Base-by-base conservation (phyloP, 192 early-diverging fungal species). In the Coemansia interrupta region DNA sequence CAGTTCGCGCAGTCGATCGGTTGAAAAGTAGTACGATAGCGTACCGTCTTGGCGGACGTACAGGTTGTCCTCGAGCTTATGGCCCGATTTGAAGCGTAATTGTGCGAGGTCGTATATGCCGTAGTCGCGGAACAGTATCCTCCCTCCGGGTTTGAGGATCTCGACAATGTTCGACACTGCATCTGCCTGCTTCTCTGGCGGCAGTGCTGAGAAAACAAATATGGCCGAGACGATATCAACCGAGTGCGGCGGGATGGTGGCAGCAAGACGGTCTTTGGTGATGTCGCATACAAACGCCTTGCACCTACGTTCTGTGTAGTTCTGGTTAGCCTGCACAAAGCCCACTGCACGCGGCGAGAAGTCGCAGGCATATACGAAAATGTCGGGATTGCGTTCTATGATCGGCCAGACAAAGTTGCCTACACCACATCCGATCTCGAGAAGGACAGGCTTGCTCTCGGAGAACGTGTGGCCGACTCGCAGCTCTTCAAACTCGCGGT, bases 11-110 rank as follows among this genome's bases (percentile, higher is more conserved):
- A 90, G 66, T 38, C 86, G 75, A 29, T 87, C 83, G 0, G 64
- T 56, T 0, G 87, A 86, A 69, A 97, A 98, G 67, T 97, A 98
- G 63, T 95, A 96, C 0, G 94, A 92, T 42, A 92, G 73, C 0
- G 96, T 98, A 11, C 94, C 92, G 76, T 97, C 96, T 26, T 97
- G 95, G 22, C 97, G 89, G 41, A 95, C 89, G 78, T 99, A 99
- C 75, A 97, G 87, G 78, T 97, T 96, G 26, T 94, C 89, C 8
- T 91, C 87, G 8, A 99, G 72, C 68, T 95, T 82, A 23, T 94
- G 83, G 39, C 89, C 90, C 17, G 88, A 79, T 68, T 98, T 99
- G 73, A 99, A 95, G 44, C 96, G 86, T 48, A 99, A 76, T 73
- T 99, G 97, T 14, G 95, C 92, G 66, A 96, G 83, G 71, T 99